Base-by-base conservation (phyloP, 352 stramenopile genomes). In the Phytophthora lateralis region DNA sequence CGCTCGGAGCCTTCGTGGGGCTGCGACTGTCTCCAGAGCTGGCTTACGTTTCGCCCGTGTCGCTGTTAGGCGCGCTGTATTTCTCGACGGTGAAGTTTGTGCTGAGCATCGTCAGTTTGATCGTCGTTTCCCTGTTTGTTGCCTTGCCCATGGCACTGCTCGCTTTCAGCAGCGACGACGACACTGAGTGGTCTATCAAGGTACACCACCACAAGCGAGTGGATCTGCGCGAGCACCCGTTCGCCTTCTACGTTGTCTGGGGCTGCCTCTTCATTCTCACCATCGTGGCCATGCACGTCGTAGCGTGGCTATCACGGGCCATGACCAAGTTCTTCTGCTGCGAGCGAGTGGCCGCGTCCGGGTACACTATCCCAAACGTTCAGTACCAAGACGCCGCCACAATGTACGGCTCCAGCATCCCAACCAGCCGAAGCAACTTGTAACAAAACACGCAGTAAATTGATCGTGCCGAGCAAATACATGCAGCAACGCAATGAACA, bases 321-420 rank as follows among this genome's bases (percentile, higher is more conserved):
- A 71, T 76, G 42, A 89, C 81, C 24, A 63, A 68, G 14, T 88
- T 90, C 64, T 86, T 90, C 58, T 90, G 78, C 63, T 84, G 74
- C 46, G 81, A 90, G 50, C 71, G 68, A 49, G 78, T 89, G 63
- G 72, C 68, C n/a, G 75, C 71, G 20, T 78, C 82, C 26, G 72
- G 72, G 47, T 78, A 81, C 64, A 54, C 50, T n/a, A 68, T 85
- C 26, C 69, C 77, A 39, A 64, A 57, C 9, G 57, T 58, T 21
- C 69, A 80, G 29, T 82, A 80, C 42, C 35, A 63, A 29, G 27
- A 29, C 24, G 56, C 48, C 2, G 38, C 46, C 27, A 58, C 56
- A 12, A 32, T 57, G 41, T 76, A 76, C 30, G 51, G 55, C 26
- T 69, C 56, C 44, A 60, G 34, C 32, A 39, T 63, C 2, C 18